Base-by-base conservation (phyloP, 2,329 filamentous ascomycete genomes). In the Trichophyton equinum region DNA sequence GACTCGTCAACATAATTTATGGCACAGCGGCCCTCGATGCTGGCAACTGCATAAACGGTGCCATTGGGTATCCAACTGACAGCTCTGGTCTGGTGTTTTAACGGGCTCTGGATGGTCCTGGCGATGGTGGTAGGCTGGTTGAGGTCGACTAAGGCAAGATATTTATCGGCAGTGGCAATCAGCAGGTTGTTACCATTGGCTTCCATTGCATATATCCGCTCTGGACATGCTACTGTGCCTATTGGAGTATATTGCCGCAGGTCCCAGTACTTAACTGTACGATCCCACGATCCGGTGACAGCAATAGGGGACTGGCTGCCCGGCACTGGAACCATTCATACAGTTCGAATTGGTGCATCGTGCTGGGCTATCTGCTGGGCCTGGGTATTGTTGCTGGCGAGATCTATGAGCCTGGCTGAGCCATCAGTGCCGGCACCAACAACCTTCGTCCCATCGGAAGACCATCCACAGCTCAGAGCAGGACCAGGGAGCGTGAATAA, bases 1-100 rank as follows among this genome's bases (percentile, higher is more conserved):
- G 96, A 96, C 49, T 97, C 94, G 69, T 97, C 92, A 40, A 96
- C 90, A 69, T 99, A 97, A 72, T 99, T 92, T 65, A 99, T 97
- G 1, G 92, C 94, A 73, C 94, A 99, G 61, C 94, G 87, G 30
- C 94, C 92, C 73, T 99, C 94, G 68, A 97, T 96, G 71, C 89
- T 95, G 60, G 94, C 94, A 57, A 99, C 88, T 0, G 92, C 94
- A 70, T 95, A 99, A 6, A 94, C 94, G 0, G 85, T 85, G 6
- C 89, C 87, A 72, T 97, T 92, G 13, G 86, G 85, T 73, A 99
- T 97, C 79, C 92, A 96, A 77, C 87, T 92, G 58, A 97, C 89
- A 11, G 95, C 90, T 61, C 92, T 82, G 1, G 94, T 99, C 80
- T 99, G 94, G 89, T 91, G 97, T 77, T 99, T 97, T 49, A 99